Evolutionary conservation across 768 basidiomycete species (phyloP).

Genomic region (Brasilioporus rufonigricans): DNA sequence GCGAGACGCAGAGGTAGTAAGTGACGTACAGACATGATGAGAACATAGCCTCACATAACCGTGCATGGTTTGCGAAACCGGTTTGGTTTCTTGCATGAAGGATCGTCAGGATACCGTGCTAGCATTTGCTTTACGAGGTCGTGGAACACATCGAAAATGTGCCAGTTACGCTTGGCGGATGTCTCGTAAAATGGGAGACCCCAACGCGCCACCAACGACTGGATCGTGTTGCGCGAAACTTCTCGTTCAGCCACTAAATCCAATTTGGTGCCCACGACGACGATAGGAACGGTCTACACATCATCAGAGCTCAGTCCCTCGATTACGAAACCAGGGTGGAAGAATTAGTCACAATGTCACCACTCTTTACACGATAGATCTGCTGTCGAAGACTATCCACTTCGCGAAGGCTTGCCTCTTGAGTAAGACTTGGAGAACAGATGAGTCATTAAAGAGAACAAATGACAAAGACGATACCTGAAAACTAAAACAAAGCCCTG

Average conservation of each 20-base stretch:
- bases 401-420: slow-evolving; percentile 78
- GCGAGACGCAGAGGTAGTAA: slow-evolving; percentile 1
- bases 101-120: slow-evolving; percentile 53
- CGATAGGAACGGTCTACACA: slow-evolving; percentile 65
- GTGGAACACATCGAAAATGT: slow-evolving; percentile 75
- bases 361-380: slow-evolving; percentile 77
- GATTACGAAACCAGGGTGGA: neutral
- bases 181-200: slow-evolving; percentile 81
- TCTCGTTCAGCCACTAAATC: slow-evolving; percentile 82
- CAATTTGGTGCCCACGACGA: slow-evolving; percentile 83
- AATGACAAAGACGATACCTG: slow-evolving; percentile 44
- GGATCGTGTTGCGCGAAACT: slow-evolving; percentile 62
- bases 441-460: neutral
- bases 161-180: slow-evolving; percentile 84
- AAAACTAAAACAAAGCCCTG: slow-evolving; percentile 83
- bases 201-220: slow-evolving; percentile 64
- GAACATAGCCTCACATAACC: slow-evolving; percentile 34
- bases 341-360: slow-evolving; percentile 47
- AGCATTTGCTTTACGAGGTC: slow-evolving; percentile 77
- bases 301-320: slow-evolving; percentile 4
- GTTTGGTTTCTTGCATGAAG: slow-evolving; percentile 29
- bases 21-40: slow-evolving; percentile 5
- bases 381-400: slow-evolving; percentile 78
- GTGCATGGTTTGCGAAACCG: slow-evolving; percentile 32
- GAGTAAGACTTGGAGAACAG: slow-evolving; percentile 57